phyloP scores from a whole-genome alignment of 73 alveolate genomes.

The Symbiodinium pilosum region DNA sequence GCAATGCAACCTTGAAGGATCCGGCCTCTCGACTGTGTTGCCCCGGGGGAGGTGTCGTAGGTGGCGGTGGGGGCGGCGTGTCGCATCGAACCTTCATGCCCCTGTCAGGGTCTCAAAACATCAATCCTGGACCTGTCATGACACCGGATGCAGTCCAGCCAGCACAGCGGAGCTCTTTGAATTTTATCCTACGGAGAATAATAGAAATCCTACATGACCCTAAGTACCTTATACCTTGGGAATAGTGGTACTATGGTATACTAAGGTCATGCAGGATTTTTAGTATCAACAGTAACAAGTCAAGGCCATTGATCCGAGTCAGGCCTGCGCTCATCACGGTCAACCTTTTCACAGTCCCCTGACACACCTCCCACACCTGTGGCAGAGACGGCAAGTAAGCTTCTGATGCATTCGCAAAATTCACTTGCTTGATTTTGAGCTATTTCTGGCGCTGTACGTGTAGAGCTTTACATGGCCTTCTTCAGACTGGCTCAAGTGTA shows the following conservation, averaged over 20 bases:
- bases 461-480: neutral
- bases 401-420: neutral
- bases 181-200: too few relatives aligned
- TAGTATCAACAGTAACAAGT: too few relatives aligned
- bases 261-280: too few relatives aligned
- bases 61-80: slow-evolving; percentile 11
- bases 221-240: too few relatives aligned
- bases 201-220: too few relatives aligned
- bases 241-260: too few relatives aligned
- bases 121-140: neutral
- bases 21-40: slow-evolving; percentile 14
- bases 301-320: too few relatives aligned
- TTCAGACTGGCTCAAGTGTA: neutral
- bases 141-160: neutral
- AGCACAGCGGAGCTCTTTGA: neutral
- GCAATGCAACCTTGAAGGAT: too few relatives aligned
- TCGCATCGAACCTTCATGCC: slow-evolving; percentile 23
- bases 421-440: neutral
- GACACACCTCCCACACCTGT: neutral
- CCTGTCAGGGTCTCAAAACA: neutral
- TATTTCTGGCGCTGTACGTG: too few relatives aligned
- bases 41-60: slow-evolving; percentile 5
- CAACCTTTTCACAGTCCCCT: slow-evolving; percentile 2
- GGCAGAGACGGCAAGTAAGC: neutral
- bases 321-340: neutral